A percentile compares a stretch with the other conserved stretches of the same genome.
These are phyloP conservation scores for Nannizzia gypsea DNA, from an alignment of 2,329 filamentous ascomycete species.

Conservation along the genomic window DNA sequence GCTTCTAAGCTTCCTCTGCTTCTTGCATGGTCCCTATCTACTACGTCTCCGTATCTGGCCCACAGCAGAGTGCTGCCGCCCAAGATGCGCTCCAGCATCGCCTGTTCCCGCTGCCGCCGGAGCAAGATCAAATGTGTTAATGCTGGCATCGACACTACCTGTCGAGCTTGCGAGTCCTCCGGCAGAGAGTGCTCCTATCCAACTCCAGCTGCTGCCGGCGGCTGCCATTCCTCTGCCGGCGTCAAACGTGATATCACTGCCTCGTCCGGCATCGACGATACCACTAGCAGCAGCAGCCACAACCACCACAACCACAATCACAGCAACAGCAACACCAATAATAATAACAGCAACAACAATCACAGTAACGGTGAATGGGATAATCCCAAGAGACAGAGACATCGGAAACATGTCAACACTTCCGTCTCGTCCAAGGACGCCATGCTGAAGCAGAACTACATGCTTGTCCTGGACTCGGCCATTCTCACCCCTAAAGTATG, in stretches of 20 bases:
- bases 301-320: slow-evolving; percentile 16
- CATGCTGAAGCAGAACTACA: background rate
- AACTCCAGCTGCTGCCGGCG: slow-evolving; percentile 21
- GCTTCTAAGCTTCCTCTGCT: background rate
- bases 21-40: too few relatives aligned
- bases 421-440: slow-evolving; percentile 22
- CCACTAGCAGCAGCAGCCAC: slow-evolving; percentile 18
- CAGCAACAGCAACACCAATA: slow-evolving; percentile 7
- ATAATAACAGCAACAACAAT: slow-evolving; percentile 5
- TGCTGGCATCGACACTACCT: slow-evolving; percentile 57
- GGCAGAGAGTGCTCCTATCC: slow-evolving; percentile 65
- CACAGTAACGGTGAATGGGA: slow-evolving; percentile 27
- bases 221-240: slow-evolving; percentile 20
- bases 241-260: slow-evolving; percentile 28
- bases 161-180: slow-evolving; percentile 61
- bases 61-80: background rate
- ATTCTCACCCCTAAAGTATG: slow-evolving; percentile 45
- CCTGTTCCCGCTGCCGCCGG: slow-evolving; percentile 61
- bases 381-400: slow-evolving; percentile 31
- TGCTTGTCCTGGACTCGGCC: slow-evolving; percentile 41
- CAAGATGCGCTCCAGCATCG: slow-evolving; percentile 65
- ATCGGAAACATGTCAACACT: slow-evolving; percentile 25
- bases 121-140: slow-evolving; percentile 86
- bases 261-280: slow-evolving; percentile 19
- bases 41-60: background rate